A percentile compares a stretch with the other conserved stretches of the same genome.
Evolutionary conservation across 495 filamentous ascomycete genomes (phyloP).

Genomic region (Durotheca rogersii): DNA sequence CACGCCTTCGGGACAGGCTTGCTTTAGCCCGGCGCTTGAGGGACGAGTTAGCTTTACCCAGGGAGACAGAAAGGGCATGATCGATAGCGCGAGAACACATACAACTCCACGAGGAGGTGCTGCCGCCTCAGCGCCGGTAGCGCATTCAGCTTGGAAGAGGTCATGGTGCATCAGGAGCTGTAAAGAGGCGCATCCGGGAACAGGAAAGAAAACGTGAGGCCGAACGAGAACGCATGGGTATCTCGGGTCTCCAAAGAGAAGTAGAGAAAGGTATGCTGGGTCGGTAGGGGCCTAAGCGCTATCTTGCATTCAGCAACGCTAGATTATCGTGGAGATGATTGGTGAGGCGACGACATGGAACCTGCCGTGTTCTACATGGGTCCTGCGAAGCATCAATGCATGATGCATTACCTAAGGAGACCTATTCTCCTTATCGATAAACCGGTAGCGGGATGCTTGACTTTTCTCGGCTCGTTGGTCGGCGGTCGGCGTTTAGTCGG

Average conservation of each 20-base stretch:
- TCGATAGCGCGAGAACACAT: conserved; percentile 3
- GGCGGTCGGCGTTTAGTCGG: neutral
- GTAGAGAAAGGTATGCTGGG: too few species aligned
- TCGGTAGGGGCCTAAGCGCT: too few species aligned
- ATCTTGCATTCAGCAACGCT: conserved; percentile 18
- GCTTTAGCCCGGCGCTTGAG: conserved; percentile 73
- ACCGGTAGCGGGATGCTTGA: too few species aligned
- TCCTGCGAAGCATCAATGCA: too few species aligned
- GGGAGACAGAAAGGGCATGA: neutral
- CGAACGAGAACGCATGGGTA: too few species aligned
- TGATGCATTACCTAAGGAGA: too few species aligned
- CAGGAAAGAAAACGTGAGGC: conserved; percentile 1
- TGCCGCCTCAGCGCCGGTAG: conserved; percentile 51
- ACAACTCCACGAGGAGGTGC: conserved; percentile 79
- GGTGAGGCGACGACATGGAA: neutral
- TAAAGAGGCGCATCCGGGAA: conserved; percentile 2
- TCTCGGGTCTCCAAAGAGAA: too few species aligned
- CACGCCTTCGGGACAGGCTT: conserved; percentile 77
- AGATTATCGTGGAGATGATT: neutral
- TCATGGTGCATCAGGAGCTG: conserved; percentile 20
- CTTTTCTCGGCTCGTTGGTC: too few species aligned
- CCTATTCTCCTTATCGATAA: conserved; percentile 13
- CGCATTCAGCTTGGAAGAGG: conserved; percentile 23
- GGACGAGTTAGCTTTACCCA: conserved; percentile 15
- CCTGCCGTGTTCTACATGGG: too few species aligned